Percentiles rank a stretch among this genome's conserved stretches.
phyloP scores from a whole-genome alignment of 1,284 basidiomycete genomes.

The Malassezia obtusa region DNA sequence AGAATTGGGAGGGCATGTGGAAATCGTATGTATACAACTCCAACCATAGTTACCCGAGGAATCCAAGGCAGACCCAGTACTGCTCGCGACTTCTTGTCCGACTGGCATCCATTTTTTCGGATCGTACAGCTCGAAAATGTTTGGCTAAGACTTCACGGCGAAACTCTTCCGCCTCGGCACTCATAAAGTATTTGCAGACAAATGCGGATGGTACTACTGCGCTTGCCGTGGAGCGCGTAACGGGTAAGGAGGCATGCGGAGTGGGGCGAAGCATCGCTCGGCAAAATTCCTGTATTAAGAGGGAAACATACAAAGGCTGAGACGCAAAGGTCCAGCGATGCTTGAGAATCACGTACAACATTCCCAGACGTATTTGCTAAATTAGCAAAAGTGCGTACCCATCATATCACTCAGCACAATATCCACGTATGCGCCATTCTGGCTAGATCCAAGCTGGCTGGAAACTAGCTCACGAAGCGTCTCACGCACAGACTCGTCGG shows the following conservation, averaged over 20 bases:
- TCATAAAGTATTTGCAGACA: slow-evolving; percentile 35
- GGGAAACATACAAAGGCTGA: slow-evolving; percentile 8
- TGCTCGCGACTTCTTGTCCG: slow-evolving; percentile 34
- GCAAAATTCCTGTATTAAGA: slow-evolving; percentile 1
- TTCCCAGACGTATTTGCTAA: slow-evolving; percentile 14
- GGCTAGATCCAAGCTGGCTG: no score
- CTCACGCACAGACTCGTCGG: slow-evolving; percentile 14
- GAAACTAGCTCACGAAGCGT: no score
- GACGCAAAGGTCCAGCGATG: slow-evolving; percentile 15
- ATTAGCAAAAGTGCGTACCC: slow-evolving; percentile 17
- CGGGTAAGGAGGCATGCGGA: background rate
- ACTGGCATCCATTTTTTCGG: slow-evolving; percentile 35
- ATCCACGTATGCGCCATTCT: no score
- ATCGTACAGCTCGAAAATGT: slow-evolving; percentile 27
- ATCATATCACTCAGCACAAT: slow-evolving; percentile 43
- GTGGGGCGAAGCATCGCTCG: background rate
- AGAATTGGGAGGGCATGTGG: slow-evolving; percentile 7
- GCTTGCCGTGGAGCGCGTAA: no score
- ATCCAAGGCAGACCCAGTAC: slow-evolving; percentile 33
- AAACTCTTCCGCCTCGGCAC: slow-evolving; percentile 28
- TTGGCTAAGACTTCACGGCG: slow-evolving; percentile 25
- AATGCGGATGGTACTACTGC: background rate
- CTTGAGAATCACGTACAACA: slow-evolving; percentile 8
- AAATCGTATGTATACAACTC: slow-evolving; percentile 5
- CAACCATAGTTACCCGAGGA: background rate